Percentiles rank a stretch among this genome's conserved stretches.
These are phyloP conservation scores for Begonia loranthoides DNA, from an alignment of 306 rosid genomes.

Conservation along the genomic window DNA sequence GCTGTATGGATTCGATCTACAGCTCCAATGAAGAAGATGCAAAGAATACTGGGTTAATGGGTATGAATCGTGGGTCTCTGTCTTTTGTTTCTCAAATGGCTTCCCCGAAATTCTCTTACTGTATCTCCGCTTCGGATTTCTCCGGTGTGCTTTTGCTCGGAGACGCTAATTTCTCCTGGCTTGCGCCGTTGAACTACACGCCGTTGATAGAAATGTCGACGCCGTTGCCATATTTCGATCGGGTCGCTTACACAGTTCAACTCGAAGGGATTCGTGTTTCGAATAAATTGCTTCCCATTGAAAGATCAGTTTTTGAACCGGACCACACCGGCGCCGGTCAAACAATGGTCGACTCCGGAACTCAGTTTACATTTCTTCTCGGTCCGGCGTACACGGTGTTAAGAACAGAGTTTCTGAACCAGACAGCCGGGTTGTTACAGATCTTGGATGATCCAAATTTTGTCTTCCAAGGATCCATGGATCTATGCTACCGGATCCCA, in stretches of 20 bases:
- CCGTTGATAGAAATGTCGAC: slow-evolving; percentile 43
- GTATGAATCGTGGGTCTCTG: slow-evolving; percentile 77
- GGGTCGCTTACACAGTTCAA: slow-evolving; percentile 58
- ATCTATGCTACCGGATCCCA: slow-evolving; percentile 56
- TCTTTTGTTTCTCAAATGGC: slow-evolving; percentile 56
- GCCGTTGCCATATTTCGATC: slow-evolving; percentile 66
- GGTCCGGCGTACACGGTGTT: slow-evolving; percentile 45
- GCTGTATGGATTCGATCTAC: slow-evolving; percentile 56
- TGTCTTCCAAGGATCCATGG: slow-evolving; percentile 60
- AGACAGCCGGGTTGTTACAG: slow-evolving; percentile 18
- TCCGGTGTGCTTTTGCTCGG: slow-evolving; percentile 65
- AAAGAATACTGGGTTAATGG: slow-evolving; percentile 66
- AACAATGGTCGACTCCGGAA: slow-evolving; percentile 80
- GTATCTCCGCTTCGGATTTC: slow-evolving; percentile 58
- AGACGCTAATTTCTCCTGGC: slow-evolving; percentile 42
- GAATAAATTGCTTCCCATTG: slow-evolving; percentile 26
- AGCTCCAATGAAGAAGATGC: slow-evolving; percentile 40
- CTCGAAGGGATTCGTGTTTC: slow-evolving; percentile 46
- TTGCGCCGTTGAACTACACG: slow-evolving; percentile 47
- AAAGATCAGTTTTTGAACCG: slow-evolving; percentile 26
- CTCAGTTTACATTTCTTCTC: slow-evolving; percentile 76
- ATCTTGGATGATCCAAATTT: slow-evolving; percentile 48
- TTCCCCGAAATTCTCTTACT: slow-evolving; percentile 66
- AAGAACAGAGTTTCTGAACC: slow-evolving; percentile 40
- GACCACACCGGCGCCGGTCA: slow-evolving; percentile 91